These are phyloP conservation scores for Grosmannia serpens DNA, from an alignment of 2,329 filamentous ascomycete species.

Conservation along the genomic window DNA sequence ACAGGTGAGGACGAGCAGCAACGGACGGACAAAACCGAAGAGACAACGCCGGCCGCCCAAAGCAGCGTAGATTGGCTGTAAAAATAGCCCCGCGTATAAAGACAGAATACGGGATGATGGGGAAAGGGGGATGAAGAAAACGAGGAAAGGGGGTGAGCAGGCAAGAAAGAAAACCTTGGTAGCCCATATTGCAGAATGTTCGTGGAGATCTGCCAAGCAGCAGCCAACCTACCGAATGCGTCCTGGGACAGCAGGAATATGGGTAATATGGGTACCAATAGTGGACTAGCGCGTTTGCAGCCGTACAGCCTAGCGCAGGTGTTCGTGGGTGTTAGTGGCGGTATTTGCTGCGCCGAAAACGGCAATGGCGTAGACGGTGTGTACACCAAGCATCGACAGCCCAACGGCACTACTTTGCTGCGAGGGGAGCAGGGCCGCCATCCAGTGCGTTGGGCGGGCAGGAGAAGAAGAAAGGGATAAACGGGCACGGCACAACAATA, in stretches of 20 bases:
- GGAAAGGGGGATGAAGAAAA: not conserved
- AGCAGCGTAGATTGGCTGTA: not conserved
- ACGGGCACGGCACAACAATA: not conserved
- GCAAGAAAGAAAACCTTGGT: not conserved
- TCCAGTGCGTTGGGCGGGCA: not conserved
- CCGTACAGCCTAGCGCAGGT: not conserved
- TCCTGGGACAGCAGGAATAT: not conserved
- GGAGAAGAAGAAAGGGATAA: not conserved
- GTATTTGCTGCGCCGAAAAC: conserved; percentile 10
- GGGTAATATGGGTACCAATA: not conserved
- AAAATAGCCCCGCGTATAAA: not conserved
- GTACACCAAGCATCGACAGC: not conserved
- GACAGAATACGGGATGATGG: not conserved
- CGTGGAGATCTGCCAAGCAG: not conserved
- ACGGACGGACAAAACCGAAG: not conserved
- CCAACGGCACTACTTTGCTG: not conserved
- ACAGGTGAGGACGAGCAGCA: not conserved
- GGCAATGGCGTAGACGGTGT: conserved; percentile 2
- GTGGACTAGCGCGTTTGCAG: not conserved
- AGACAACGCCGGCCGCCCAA: not conserved
- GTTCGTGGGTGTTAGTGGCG: conserved; percentile 1
- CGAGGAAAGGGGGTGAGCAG: no score
- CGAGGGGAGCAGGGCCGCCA: not conserved
- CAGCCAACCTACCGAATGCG: not conserved
- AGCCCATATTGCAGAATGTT: not conserved